These are phyloP conservation scores for Paecilomyces dactylethromorphus DNA, from an alignment of 2,329 filamentous ascomycete species.

Conservation along the genomic window DNA sequence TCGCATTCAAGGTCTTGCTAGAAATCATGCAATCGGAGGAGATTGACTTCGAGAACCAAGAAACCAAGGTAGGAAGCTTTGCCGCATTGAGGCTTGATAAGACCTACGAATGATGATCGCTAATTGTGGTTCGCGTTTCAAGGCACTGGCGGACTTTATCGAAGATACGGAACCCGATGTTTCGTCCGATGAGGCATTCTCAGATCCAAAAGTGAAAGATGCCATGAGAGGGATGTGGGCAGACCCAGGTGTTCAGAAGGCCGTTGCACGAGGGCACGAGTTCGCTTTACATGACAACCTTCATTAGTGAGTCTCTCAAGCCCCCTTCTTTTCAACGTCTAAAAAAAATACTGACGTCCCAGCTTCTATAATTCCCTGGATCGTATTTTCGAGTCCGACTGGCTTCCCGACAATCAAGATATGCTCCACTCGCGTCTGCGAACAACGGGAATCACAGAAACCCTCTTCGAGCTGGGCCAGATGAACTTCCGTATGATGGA, in stretches of 20 bases:
- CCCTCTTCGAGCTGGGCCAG: slow-evolving; percentile 83
- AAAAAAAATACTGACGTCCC: not conserved
- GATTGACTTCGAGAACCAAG: slow-evolving; percentile 69
- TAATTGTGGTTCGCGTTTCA: slow-evolving; percentile 8
- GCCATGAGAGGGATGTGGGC: slow-evolving; percentile 81
- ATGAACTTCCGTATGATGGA: slow-evolving; percentile 97
- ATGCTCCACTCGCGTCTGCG: slow-evolving; percentile 82
- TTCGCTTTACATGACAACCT: slow-evolving; percentile 95
- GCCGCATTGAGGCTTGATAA: not conserved
- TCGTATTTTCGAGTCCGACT: slow-evolving; percentile 67
- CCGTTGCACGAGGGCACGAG: slow-evolving; percentile 91
- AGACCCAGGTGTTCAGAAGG: slow-evolving; percentile 74
- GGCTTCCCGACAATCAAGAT: slow-evolving; percentile 89
- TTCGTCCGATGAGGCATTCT: slow-evolving; percentile 72
- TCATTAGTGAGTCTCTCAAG: slow-evolving; percentile 64
- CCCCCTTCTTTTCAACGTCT: not conserved
- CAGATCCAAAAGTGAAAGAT: slow-evolving; percentile 53
- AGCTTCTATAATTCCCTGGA: slow-evolving; percentile 81
- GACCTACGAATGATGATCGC: not conserved
- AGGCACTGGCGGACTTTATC: slow-evolving; percentile 75
- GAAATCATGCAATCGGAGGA: slow-evolving; percentile 84
- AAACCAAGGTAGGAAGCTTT: slow-evolving; percentile 62
- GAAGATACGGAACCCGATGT: slow-evolving; percentile 71
- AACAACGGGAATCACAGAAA: slow-evolving; percentile 94
- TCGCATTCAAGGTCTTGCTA: slow-evolving; percentile 83